These are phyloP conservation scores for Talaromyces thailandensis DNA, from an alignment of 495 filamentous ascomycete species.

Conservation along the genomic window DNA sequence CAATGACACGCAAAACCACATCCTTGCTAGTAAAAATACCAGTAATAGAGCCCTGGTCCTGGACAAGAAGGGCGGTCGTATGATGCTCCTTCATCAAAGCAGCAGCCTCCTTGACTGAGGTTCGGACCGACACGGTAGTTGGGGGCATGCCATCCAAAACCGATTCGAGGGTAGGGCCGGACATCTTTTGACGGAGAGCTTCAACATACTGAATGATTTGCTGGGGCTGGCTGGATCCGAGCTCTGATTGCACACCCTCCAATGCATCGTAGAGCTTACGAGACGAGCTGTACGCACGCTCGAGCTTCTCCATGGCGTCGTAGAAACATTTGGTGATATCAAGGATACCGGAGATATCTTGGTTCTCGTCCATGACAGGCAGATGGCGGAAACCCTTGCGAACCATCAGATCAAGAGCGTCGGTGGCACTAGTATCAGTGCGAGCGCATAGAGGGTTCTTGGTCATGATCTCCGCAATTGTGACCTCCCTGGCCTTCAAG, in stretches of 20 bases:
- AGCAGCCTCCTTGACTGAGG: constrained; percentile 91
- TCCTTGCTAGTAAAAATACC: constrained; percentile 99
- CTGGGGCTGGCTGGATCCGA: constrained; percentile 92
- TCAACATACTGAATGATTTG: constrained; percentile 99
- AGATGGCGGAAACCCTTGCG: constrained; percentile 95
- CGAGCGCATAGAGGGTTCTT: constrained; percentile 96
- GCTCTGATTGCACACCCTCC: constrained; percentile 96
- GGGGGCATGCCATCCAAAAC: constrained; percentile 88
- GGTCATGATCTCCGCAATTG: constrained; percentile 98
- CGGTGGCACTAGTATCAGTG: constrained; percentile 96
- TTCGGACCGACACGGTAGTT: constrained; percentile 88
- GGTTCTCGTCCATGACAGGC: constrained; percentile 99
- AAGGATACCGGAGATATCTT: constrained; percentile 95
- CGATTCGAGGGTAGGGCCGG: constrained; percentile 89
- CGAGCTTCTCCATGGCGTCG: constrained; percentile 98
- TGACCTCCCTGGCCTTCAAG: constrained; percentile 81
- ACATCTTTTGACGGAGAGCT: constrained; percentile 92
- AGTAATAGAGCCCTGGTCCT: constrained; percentile 94
- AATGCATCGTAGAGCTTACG: constrained; percentile 93
- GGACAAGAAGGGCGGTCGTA: constrained; percentile 91
- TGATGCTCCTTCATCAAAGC: constrained; percentile 96
- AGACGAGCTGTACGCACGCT: constrained; percentile 93
- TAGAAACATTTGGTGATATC: constrained; percentile 99
- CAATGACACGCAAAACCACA: constrained; percentile 95
- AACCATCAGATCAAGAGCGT: constrained; percentile 96